Percentiles rank a stretch among this genome's conserved stretches.
Evolutionary conservation across 2,329 filamentous ascomycete genomes (phyloP).

Genomic region (Arthrobotrys entomopaga): DNA sequence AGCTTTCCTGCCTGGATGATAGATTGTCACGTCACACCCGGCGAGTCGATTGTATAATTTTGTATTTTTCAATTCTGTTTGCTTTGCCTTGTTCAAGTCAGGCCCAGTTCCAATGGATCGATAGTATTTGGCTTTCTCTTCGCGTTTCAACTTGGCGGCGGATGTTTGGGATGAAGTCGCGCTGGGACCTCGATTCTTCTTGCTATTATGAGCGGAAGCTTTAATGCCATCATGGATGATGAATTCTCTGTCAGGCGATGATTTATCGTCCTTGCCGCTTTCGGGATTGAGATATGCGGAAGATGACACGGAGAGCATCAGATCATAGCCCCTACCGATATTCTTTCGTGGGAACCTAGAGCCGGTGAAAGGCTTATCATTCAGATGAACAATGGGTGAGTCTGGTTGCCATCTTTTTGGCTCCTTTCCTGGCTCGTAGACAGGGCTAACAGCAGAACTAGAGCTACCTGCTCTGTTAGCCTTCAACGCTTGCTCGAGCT

Average conservation of each 20-base stretch:
- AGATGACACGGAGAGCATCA: background rate
- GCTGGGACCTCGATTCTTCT: background rate
- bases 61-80: constrained; percentile 16
- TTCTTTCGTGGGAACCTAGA: background rate
- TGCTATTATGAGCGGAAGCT: background rate
- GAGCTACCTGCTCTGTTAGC: background rate
- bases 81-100: constrained; percentile 3
- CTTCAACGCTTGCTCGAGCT: constrained; percentile 14
- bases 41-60: constrained; percentile 29
- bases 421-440: constrained; percentile 16
- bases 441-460: constrained; percentile 11
- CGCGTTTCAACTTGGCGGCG: constrained; percentile 14
- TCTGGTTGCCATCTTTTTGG: constrained; percentile 16
- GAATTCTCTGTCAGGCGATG: background rate
- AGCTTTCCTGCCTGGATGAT: constrained; percentile 10
- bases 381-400: too few species aligned
- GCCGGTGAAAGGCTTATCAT: background rate
- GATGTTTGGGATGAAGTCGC: background rate
- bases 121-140: constrained; percentile 17
- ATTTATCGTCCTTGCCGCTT: too few species aligned
- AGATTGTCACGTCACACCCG: constrained; percentile 21
- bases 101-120: constrained; percentile 12
- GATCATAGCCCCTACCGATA: background rate
- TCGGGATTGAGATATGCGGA: constrained; percentile 3
- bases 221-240: background rate